Percentiles rank a stretch among this genome's conserved stretches.
Evolutionary conservation across 352 stramenopile genomes (phyloP).

Genomic region (Pythium monospermum): DNA sequence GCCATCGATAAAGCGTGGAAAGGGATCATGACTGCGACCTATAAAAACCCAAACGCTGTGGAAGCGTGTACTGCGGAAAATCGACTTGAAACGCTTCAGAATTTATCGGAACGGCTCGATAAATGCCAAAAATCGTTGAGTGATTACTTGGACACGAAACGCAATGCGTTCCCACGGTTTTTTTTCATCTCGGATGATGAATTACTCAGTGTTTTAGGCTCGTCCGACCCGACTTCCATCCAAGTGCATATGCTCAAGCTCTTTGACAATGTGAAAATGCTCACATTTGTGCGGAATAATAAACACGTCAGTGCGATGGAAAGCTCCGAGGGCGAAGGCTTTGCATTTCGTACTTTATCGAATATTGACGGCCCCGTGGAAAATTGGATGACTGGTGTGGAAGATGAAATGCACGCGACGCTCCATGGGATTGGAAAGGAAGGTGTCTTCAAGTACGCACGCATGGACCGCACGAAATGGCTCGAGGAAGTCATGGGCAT

Average conservation of each 20-base stretch:
- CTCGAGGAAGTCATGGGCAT: constrained; percentile 88
- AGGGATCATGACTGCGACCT: constrained; percentile 88
- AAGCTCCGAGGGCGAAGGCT: constrained; percentile 89
- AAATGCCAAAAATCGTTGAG: constrained; percentile 89
- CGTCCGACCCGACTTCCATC: constrained; percentile 89
- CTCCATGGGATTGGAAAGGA: constrained; percentile 91
- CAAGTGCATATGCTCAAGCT: constrained; percentile 95
- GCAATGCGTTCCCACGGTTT: constrained; percentile 90
- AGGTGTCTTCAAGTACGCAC: constrained; percentile 90
- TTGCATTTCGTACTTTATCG: constrained; percentile 72
- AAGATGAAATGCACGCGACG: constrained; percentile 87
- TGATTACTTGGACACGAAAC: constrained; percentile 89
- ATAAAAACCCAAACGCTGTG: constrained; percentile 90
- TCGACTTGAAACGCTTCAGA: constrained; percentile 84
- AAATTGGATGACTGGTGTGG: constrained; percentile 90
- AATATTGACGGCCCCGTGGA: constrained; percentile 90
- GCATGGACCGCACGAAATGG: constrained; percentile 82
- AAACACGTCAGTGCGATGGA: constrained; percentile 89
- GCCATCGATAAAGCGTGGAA: constrained; percentile 92
- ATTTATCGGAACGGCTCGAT: constrained; percentile 84
- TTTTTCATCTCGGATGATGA: constrained; percentile 96
- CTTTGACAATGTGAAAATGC: constrained; percentile 93
- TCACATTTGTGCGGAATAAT: constrained; percentile 87
- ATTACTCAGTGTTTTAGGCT: constrained; percentile 87
- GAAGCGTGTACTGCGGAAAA: constrained; percentile 88